Evolutionary conservation across 805 yeast genomes (phyloP).

Genomic region (Metschnikowia proteae): DNA sequence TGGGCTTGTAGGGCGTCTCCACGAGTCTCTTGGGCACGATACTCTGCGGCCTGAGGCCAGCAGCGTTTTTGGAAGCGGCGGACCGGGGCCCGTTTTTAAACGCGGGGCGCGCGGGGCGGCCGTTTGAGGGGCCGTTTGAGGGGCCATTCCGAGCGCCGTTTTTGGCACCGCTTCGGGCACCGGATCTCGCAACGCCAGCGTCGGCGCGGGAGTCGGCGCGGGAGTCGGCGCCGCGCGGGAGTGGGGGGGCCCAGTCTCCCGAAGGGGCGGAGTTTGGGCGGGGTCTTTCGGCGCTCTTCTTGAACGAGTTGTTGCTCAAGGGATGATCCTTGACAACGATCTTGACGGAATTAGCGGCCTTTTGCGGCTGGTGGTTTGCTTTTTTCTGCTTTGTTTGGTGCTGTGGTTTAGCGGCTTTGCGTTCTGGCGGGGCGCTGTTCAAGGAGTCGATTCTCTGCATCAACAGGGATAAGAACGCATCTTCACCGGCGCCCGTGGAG

Average conservation of each 20-base stretch:
- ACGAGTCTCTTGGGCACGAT: conserved; percentile 16
- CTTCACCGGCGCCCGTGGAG: conserved; percentile 8
- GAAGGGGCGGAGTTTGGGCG: not conserved
- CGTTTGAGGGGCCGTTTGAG: no score
- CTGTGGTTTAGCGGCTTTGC: not conserved
- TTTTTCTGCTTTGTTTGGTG: not conserved
- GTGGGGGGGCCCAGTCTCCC: not conserved
- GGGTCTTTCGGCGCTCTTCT: conserved; percentile 2
- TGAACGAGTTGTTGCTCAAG: conserved; percentile 17
- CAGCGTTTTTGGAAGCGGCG: no score
- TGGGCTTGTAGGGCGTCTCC: conserved; percentile 19
- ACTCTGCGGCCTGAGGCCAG: not conserved
- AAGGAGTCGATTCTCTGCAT: conserved; percentile 36
- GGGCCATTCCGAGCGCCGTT: no score
- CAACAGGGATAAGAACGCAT: conserved; percentile 31
- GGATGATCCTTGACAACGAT: conserved; percentile 19
- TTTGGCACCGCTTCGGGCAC: not conserved
- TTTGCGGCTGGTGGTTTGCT: not conserved
- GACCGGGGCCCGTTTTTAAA: no score
- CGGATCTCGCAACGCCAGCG: not conserved
- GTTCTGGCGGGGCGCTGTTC: conserved; percentile 17
- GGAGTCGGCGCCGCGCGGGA: no score
- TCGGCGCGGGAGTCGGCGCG: no score
- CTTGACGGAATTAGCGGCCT: not conserved
- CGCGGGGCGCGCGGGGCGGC: no score